A percentile compares a stretch with the other conserved stretches of the same genome.
These are phyloP conservation scores for Trichoderma harzianum DNA, from an alignment of 2,329 filamentous ascomycete species.

Conservation along the genomic window DNA sequence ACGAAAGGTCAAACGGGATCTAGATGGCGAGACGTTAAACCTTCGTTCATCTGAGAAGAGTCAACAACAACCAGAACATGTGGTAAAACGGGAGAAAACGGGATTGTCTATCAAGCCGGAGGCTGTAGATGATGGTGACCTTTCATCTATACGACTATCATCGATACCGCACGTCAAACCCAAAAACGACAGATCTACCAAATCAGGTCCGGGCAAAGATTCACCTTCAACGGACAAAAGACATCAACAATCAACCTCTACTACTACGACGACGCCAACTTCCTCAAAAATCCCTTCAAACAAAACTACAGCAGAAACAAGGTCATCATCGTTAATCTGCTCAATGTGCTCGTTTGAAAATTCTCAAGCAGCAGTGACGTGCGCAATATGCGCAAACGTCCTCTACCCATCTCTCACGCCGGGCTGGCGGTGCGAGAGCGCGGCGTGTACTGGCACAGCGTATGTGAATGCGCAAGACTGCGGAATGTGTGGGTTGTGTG, in stretches of 20 bases:
- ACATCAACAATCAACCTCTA: background rate
- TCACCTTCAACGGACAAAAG: background rate
- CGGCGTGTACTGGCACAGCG: conserved; percentile 49
- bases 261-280: background rate
- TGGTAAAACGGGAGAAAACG: background rate
- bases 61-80: background rate
- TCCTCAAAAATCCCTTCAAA: background rate
- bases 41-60: background rate
- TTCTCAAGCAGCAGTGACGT: conserved; percentile 52
- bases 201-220: background rate
- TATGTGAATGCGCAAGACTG: conserved; percentile 70
- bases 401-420: conserved; percentile 52
- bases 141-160: background rate
- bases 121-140: background rate
- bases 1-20: conserved; percentile 19
- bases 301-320: background rate
- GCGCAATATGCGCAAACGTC: conserved; percentile 68
- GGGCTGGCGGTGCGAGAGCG: conserved; percentile 60
- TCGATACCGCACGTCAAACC: background rate
- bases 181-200: background rate
- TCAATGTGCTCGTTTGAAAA: conserved; percentile 68
- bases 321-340: conserved; percentile 37
- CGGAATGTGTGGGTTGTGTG: conserved; percentile 68
- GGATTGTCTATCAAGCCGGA: background rate
- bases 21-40: conserved; percentile 19